Percentiles rank a stretch among this genome's conserved stretches.
Conservation (phyloP, 2,329 filamentous ascomycete species). For the Hymenoscyphus fructigenus region DNA sequence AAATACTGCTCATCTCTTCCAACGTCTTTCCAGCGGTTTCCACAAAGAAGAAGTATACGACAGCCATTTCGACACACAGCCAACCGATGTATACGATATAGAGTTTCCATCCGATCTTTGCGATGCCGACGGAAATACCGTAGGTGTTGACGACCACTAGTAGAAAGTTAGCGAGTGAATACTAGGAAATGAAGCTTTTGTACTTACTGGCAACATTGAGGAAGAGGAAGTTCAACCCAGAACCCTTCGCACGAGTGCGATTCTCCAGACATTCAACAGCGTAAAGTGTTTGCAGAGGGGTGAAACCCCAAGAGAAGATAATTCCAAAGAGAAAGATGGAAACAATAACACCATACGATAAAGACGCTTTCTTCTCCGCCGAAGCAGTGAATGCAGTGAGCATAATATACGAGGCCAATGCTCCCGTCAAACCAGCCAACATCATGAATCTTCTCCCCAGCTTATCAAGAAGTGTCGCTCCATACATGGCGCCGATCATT, state of each 20-base stretch:
- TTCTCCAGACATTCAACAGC: slow-evolving; percentile 49
- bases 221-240: slow-evolving; percentile 41
- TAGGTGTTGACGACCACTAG: background rate
- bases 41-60: slow-evolving; percentile 37
- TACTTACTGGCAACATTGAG: slow-evolving; percentile 38
- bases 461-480: slow-evolving; percentile 44
- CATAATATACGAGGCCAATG: slow-evolving; percentile 24
- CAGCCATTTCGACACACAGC: slow-evolving; percentile 24
- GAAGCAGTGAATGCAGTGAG: slow-evolving; percentile 34
- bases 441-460: slow-evolving; percentile 45
- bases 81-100: slow-evolving; percentile 31
- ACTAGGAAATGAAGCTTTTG: background rate
- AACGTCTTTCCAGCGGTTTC: slow-evolving; percentile 32
- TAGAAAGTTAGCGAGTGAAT: background rate
- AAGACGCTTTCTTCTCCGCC: slow-evolving; percentile 34
- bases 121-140: slow-evolving; percentile 40
- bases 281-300: slow-evolving; percentile 47
- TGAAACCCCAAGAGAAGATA: slow-evolving; percentile 43
- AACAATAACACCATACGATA: slow-evolving; percentile 48
- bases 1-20: slow-evolving; percentile 30
- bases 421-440: slow-evolving; percentile 35
- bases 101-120: slow-evolving; percentile 38
- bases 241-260: slow-evolving; percentile 48
- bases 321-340: slow-evolving; percentile 50
- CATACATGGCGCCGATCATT: slow-evolving; percentile 44